These are phyloP conservation scores for Aureobasidium sp. DNA, from an alignment of 2,329 filamentous ascomycete genomes.

Conservation along the genomic window DNA sequence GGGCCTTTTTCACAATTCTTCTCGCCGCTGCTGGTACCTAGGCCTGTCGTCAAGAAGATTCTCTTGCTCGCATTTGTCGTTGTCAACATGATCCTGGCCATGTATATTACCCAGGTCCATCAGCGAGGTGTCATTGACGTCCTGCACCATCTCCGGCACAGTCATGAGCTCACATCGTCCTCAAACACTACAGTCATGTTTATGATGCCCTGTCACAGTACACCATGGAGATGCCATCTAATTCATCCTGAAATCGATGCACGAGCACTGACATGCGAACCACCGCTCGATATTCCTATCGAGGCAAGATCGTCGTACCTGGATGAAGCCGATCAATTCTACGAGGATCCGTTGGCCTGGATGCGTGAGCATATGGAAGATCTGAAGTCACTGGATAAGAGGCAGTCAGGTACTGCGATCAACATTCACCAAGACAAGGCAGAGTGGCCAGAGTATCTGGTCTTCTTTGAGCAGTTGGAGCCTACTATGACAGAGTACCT, in stretches of 20 bases:
- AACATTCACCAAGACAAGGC: slow-evolving; percentile 17
- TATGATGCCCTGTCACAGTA: slow-evolving; percentile 92
- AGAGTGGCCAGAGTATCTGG: slow-evolving; percentile 40
- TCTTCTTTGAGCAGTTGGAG: slow-evolving; percentile 54
- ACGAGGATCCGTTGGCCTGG: slow-evolving; percentile 51
- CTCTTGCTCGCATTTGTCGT: slow-evolving; percentile 49
- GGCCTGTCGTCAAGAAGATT: slow-evolving; percentile 38
- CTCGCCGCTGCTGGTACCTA: slow-evolving; percentile 28
- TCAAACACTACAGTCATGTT: slow-evolving; percentile 58
- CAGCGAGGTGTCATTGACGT: slow-evolving; percentile 73
- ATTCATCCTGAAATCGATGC: slow-evolving; percentile 67
- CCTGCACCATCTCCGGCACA: slow-evolving; percentile 63
- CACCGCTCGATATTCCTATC: slow-evolving; percentile 63
- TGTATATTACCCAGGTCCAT: slow-evolving; percentile 70
- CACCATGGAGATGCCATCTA: slow-evolving; percentile 87
- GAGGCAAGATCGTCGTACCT: slow-evolving; percentile 61
- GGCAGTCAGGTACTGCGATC: background rate
- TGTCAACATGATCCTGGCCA: slow-evolving; percentile 62
- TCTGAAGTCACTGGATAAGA: background rate
- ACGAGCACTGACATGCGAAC: slow-evolving; percentile 85
- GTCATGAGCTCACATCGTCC: slow-evolving; percentile 52
- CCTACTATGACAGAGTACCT: slow-evolving; percentile 38
- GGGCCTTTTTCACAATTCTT: slow-evolving; percentile 61
- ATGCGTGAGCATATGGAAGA: slow-evolving; percentile 35
- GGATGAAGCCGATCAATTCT: slow-evolving; percentile 90